phyloP scores from a whole-genome alignment of 148 eudicot genomes.

The Amaranthus hypochondriacus region DNA sequence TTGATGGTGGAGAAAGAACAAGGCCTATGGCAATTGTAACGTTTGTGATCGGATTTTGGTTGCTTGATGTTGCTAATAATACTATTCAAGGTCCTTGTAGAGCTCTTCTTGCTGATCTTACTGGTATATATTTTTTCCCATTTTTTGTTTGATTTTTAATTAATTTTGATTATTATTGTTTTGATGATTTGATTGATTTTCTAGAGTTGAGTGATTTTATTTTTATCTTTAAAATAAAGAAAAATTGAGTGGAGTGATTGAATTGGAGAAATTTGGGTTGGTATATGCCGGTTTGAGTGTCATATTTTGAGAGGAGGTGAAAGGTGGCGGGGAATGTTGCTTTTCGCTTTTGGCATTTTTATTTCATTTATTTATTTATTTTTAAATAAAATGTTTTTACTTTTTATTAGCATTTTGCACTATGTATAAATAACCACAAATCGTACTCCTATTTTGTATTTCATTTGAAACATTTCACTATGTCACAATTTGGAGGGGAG shows the following conservation, averaged over 20 bases:
- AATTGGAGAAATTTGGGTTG: not conserved
- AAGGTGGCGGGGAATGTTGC: constrained; percentile 18
- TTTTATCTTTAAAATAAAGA: constrained; percentile 7
- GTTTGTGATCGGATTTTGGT: constrained; percentile 62
- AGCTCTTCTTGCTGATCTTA: constrained; percentile 71
- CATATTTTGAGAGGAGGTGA: constrained; percentile 2
- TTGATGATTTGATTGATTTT: not conserved
- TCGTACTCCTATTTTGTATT: too few relatives aligned
- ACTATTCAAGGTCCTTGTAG: constrained; percentile 74
- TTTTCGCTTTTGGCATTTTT: not conserved
- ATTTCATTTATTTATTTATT: not conserved
- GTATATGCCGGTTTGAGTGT: not conserved
- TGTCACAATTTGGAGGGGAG: too few relatives aligned
- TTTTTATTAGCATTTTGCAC: too few relatives aligned
- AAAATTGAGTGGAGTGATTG: not conserved
- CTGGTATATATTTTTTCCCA: constrained; percentile 12
- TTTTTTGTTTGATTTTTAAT: not conserved
- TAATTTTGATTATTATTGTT: not conserved
- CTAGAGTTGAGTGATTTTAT: not conserved
- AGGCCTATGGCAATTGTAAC: constrained; percentile 51
- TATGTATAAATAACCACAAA: too few relatives aligned
- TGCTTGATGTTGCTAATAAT: constrained; percentile 73
- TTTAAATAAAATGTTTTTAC: too few relatives aligned
- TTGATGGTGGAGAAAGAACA: constrained; percentile 2
- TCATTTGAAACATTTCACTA: too few relatives aligned